phyloP scores from a whole-genome alignment of 2,329 filamentous ascomycete genomes.

The Chaetomium strumarium region DNA sequence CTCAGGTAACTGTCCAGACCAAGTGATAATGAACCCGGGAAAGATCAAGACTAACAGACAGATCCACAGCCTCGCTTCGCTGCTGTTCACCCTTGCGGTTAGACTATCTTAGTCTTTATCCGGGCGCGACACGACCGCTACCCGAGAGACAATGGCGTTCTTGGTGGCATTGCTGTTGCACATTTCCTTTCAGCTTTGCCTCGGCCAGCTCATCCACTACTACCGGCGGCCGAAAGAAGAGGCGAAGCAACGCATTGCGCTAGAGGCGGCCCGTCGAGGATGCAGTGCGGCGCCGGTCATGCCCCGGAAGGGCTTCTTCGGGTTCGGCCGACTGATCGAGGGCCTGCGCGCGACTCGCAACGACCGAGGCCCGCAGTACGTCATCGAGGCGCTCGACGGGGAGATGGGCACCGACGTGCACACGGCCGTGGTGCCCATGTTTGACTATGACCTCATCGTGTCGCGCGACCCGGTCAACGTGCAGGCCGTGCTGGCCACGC shows the following conservation, averaged over 20 bases:
- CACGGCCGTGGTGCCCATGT: conserved; percentile 32
- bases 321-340: conserved; percentile 16
- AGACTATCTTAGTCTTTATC: no score
- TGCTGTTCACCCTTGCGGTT: no score
- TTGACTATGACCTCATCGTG: conserved; percentile 34
- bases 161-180: not conserved
- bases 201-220: not conserved
- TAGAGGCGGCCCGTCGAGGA: conserved; percentile 1
- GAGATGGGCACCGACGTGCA: conserved; percentile 25
- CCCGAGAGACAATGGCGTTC: not conserved
- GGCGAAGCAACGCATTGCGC: not conserved
- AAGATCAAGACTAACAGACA: no score
- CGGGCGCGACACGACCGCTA: no score
- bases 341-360: conserved; percentile 14
- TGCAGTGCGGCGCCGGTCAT: conserved; percentile 12
- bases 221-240: not conserved
- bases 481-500: conserved; percentile 28
- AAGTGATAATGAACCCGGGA: no score
- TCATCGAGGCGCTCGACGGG: conserved; percentile 15
- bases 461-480: conserved; percentile 33
- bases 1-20: no score
- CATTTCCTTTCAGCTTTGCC: not conserved
- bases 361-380: conserved; percentile 18
- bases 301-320: conserved; percentile 18
- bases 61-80: no score